Base-by-base conservation (phyloP, 2,329 filamentous ascomycete genomes). In the Helminthosporium solani region DNA sequence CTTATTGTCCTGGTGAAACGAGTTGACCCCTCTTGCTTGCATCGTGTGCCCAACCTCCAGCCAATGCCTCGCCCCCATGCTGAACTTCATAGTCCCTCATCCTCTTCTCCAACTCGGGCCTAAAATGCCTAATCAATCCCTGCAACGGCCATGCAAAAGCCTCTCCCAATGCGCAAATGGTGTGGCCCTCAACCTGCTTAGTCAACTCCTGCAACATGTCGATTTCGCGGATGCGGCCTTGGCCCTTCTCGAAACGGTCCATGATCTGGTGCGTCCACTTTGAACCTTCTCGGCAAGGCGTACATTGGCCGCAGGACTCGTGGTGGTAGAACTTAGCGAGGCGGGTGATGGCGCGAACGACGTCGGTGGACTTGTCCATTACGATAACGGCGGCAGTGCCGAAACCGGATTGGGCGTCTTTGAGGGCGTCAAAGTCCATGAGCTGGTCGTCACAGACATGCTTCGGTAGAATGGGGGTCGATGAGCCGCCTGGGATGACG, bases 191-290 rank as follows among this genome's bases (percentile, higher is more conserved):
- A 52, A 99, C 94, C 77, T 99, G 94, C 82, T 99, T 99, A 54
- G 94, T 99, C 61, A 99, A 78, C 79, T 99, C 94, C 78, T 96
- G 94, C 58, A 99, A 82, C 94, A 99, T 99, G 72, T 99, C 94
- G 70, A 99, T 99, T 76, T 99, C 94, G 51, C 94, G 82, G 73
- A 86, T 84, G 53, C 88, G 85, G 50, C 88, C 94, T 73, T 89
- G 84, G 49, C 94, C 94, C 72, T 88, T 87, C 79, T 95, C 90
- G 63, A 99, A 95, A 46, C 94, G 87, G 73, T 87, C 79, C 94
- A 99, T 97, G 73, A 99, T 97, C 79, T 99, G 91, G 75, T 95
- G 88, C 9, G 92, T 96, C 94, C 94, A 99, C 78, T 95, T 96
- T 79, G 87, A 95, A 57, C 94, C 94, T 77, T 99, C 94, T 70